These are phyloP conservation scores for Aquilaria sinensis DNA, from an alignment of 345 rosid genomes.

Conservation along the genomic window DNA sequence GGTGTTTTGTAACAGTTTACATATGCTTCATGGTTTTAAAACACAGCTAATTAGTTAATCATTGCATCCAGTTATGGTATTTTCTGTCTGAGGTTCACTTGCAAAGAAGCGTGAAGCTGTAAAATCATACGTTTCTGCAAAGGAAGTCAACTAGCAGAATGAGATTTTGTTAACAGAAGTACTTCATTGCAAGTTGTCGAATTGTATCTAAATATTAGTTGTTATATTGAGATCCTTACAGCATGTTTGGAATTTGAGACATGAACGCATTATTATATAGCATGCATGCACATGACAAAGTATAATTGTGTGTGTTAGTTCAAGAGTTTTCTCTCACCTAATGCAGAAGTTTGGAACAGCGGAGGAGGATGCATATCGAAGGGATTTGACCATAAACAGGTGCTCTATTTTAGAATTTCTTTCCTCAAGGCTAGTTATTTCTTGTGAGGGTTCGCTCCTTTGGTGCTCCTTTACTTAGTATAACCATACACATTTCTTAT, in stretches of 20 bases:
- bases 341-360: slow-evolving; percentile 90
- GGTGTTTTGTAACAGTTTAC: too few relatives aligned
- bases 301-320: background rate
- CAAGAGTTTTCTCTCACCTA: slow-evolving; percentile 7
- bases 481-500: background rate
- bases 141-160: background rate
- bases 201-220: too few relatives aligned
- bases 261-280: too few relatives aligned
- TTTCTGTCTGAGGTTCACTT: too few relatives aligned
- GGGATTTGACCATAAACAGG: slow-evolving; percentile 96
- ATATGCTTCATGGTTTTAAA: too few relatives aligned
- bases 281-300: too few relatives aligned
- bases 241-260: background rate
- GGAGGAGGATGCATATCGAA: slow-evolving; percentile 85
- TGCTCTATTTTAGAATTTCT: slow-evolving; percentile 11
- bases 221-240: background rate
- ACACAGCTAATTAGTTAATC: too few relatives aligned
- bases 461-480: background rate
- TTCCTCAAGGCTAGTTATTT: too few relatives aligned
- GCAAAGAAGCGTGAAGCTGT: too few relatives aligned
- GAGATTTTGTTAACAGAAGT: too few relatives aligned
- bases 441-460: background rate
- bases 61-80: too few relatives aligned
- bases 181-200: too few relatives aligned
- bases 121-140: background rate